Evolutionary conservation across 108 stramenopile species (phyloP).

Genomic region (Nitzschia palea): DNA sequence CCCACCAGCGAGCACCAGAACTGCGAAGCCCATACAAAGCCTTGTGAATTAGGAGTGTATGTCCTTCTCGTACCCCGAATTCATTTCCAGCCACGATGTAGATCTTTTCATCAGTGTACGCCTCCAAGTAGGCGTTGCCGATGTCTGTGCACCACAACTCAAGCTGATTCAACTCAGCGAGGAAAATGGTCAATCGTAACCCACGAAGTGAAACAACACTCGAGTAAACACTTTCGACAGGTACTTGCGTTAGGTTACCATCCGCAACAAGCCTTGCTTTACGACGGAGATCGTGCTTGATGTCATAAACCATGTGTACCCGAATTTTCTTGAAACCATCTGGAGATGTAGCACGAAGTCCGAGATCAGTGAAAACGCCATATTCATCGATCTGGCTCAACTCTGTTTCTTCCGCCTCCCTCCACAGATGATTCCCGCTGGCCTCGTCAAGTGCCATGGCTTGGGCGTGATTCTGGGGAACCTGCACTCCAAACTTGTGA

Average conservation of each 20-base stretch:
- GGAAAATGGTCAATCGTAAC: constrained; percentile 22
- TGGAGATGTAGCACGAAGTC: constrained; percentile 10
- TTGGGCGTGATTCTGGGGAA: constrained; percentile 16
- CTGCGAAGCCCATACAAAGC: constrained; percentile 46
- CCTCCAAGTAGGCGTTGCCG: constrained; percentile 42
- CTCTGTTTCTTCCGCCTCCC: too few relatives aligned
- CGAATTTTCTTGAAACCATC: constrained; percentile 36
- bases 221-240: constrained; percentile 27
- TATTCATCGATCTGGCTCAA: constrained; percentile 20
- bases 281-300: constrained; percentile 35
- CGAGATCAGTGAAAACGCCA: constrained; percentile 22
- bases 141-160: constrained; percentile 30
- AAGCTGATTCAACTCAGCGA: constrained; percentile 39
- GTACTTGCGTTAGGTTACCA: constrained; percentile 28
- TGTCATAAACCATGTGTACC: constrained; percentile 24
- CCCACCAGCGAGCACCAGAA: too few relatives aligned
- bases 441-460: constrained; percentile 23
- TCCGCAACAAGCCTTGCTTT: constrained; percentile 35
- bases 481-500: constrained; percentile 25
- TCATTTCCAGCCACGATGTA: constrained; percentile 43
- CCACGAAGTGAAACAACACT: constrained; percentile 34
- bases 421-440: too few relatives aligned
- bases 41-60: constrained; percentile 23
- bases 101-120: constrained; percentile 35
- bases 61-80: constrained; percentile 34